Percentiles rank a stretch among this genome's conserved stretches.
Evolutionary conservation across 2,329 filamentous ascomycete genomes (phyloP).

Genomic region (Pseudocercospora cruenta): DNA sequence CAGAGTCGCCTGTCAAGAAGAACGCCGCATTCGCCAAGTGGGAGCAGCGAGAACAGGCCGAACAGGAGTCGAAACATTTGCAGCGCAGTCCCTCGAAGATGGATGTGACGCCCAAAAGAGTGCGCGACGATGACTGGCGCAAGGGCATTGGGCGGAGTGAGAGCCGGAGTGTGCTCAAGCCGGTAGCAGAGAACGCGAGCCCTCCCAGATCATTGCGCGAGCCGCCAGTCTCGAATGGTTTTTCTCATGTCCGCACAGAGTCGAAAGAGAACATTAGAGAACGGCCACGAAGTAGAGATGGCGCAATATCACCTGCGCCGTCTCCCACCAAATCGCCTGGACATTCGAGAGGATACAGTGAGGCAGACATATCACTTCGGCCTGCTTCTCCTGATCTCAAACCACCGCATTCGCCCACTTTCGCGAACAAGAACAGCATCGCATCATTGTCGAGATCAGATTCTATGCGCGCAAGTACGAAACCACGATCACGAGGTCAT

Average conservation of each 20-base stretch:
- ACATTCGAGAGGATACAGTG: slow-evolving; percentile 32
- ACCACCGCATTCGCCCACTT: slow-evolving; percentile 30
- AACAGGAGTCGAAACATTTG: slow-evolving; percentile 26
- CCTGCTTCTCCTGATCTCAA: slow-evolving; percentile 31
- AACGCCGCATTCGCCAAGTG: slow-evolving; percentile 41
- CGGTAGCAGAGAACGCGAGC: slow-evolving; percentile 37
- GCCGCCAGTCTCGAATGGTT: slow-evolving; percentile 18
- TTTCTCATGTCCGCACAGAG: slow-evolving; percentile 27
- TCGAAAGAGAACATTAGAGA: slow-evolving; percentile 35
- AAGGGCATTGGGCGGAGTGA: slow-evolving; percentile 35
- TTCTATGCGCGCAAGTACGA: slow-evolving; percentile 40
- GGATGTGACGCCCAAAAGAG: slow-evolving; percentile 37
- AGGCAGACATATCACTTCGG: slow-evolving; percentile 27
- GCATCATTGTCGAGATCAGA: slow-evolving; percentile 43
- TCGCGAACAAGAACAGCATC: slow-evolving; percentile 37
- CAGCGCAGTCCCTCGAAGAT: slow-evolving; percentile 29
- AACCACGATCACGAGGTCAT: slow-evolving; percentile 37
- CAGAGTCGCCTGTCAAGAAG: slow-evolving; percentile 42
- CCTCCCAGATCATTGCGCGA: slow-evolving; percentile 14
- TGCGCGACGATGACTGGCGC: slow-evolving; percentile 40
- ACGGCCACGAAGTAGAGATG: slow-evolving; percentile 28
- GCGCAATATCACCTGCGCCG: slow-evolving; percentile 18
- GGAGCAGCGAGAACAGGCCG: slow-evolving; percentile 34
- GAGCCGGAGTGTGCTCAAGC: slow-evolving; percentile 35
- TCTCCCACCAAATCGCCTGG: slow-evolving; percentile 29